Evolutionary conservation across 179 eudicot genomes (phyloP).

Genomic region (Drosera spatulata): DNA sequence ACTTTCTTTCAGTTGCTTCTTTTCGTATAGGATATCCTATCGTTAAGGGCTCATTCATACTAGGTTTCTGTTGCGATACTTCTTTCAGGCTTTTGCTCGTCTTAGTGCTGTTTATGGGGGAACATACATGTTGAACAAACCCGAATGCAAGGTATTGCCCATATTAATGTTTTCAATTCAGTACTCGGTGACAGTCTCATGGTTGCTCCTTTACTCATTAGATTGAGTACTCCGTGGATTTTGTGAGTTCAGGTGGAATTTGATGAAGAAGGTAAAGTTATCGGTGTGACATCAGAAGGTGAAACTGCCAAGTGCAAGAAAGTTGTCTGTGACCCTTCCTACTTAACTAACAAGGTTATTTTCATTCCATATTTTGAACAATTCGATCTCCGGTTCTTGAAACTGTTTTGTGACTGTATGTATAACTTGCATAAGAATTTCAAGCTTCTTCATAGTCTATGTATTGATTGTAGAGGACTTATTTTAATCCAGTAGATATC

Average conservation of each 20-base stretch:
- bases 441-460: too few relatives aligned
- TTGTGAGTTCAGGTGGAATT: conserved; percentile 56
- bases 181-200: too few relatives aligned
- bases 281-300: conserved; percentile 73
- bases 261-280: conserved; percentile 57
- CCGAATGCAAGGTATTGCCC: conserved; percentile 52
- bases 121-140: conserved; percentile 86
- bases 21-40: not conserved
- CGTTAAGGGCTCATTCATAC: not conserved
- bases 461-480: too few relatives aligned
- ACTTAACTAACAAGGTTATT: conserved; percentile 57
- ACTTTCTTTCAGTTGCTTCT: not conserved
- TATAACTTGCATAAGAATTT: too few relatives aligned
- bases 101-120: conserved; percentile 92
- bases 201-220: too few relatives aligned
- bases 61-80: not conserved
- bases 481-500: too few relatives aligned
- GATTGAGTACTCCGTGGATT: not conserved
- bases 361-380: not conserved
- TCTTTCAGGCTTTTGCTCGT: conserved; percentile 71
- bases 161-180: too few relatives aligned
- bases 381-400: not conserved
- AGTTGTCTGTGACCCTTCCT: conserved; percentile 90
- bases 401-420: not conserved
- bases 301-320: conserved; percentile 83